A percentile compares a stretch with the other conserved stretches of the same genome.
These are phyloP conservation scores for Choanephora cucurbitarum DNA, from an alignment of 371 early-diverging fungal species.

Conservation along the genomic window DNA sequence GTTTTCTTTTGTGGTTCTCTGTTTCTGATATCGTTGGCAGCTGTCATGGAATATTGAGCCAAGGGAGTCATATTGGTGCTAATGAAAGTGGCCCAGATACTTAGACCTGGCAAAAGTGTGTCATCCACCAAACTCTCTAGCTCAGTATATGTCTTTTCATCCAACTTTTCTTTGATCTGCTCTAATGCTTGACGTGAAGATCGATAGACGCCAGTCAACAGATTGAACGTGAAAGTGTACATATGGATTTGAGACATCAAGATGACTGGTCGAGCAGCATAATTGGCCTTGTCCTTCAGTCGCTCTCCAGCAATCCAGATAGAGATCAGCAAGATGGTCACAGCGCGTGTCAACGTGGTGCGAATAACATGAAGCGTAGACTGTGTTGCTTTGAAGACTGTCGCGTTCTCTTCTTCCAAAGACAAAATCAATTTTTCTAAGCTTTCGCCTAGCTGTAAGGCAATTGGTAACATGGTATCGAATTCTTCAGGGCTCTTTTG, in stretches of 20 bases:
- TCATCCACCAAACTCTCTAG: constrained; percentile 28
- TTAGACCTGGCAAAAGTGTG: constrained; percentile 33
- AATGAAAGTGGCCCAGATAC: constrained; percentile 49
- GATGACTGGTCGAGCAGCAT: constrained; percentile 25
- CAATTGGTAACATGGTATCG: constrained; percentile 8
- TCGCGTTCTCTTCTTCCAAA: not conserved
- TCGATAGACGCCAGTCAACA: constrained; percentile 26
- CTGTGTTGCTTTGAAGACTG: constrained; percentile 3
- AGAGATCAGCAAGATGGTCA: constrained; percentile 42
- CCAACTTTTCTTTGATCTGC: constrained; percentile 16
- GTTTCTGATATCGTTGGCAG: constrained; percentile 19
- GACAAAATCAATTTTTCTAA: constrained; percentile 3
- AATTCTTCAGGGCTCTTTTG: constrained; percentile 17
- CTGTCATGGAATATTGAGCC: constrained; percentile 38
- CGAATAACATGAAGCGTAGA: constrained; percentile 37
- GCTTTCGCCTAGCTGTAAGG: constrained; percentile 12
- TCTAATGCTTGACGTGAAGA: constrained; percentile 22
- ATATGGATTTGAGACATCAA: constrained; percentile 35
- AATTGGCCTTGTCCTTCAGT: constrained; percentile 35
- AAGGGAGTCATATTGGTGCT: constrained; percentile 29
- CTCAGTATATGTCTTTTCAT: constrained; percentile 11
- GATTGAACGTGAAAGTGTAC: constrained; percentile 30
- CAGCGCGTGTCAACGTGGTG: constrained; percentile 36
- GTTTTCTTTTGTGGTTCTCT: constrained; percentile 27
- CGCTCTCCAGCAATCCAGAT: constrained; percentile 45